These are phyloP conservation scores for Aspergillus aculeatus DNA, from an alignment of 2,329 filamentous ascomycete species.

Conservation along the genomic window DNA sequence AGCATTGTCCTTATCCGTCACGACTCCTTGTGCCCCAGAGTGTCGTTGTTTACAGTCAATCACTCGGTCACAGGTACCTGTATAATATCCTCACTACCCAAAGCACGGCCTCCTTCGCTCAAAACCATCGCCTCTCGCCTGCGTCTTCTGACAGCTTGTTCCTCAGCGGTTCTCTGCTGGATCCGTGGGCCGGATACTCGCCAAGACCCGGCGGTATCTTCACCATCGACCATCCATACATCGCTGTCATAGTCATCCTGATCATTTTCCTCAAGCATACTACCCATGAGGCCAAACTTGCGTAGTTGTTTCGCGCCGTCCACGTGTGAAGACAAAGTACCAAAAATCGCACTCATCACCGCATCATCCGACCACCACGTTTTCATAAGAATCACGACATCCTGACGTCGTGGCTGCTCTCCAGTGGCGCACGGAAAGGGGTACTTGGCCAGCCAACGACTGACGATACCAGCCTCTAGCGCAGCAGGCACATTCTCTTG, in stretches of 20 bases:
- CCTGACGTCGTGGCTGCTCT: constrained; percentile 47
- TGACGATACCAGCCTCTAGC: constrained; percentile 64
- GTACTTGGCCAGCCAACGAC: constrained; percentile 72
- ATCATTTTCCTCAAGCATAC: constrained; percentile 51
- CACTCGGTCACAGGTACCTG: constrained; percentile 51
- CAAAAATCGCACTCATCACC: constrained; percentile 46
- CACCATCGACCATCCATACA: constrained; percentile 53
- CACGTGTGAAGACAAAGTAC: constrained; percentile 36
- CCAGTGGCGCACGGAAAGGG: constrained; percentile 61
- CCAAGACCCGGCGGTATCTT: constrained; percentile 49
- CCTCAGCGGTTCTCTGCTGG: constrained; percentile 43
- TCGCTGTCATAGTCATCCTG: constrained; percentile 53
- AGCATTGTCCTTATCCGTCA: neutral
- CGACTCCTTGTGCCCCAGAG: neutral
- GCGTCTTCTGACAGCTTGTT: constrained; percentile 70
- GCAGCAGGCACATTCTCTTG: constrained; percentile 57
- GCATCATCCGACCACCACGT: constrained; percentile 44
- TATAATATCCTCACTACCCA: constrained; percentile 76
- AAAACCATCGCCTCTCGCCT: constrained; percentile 87
- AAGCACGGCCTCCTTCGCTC: constrained; percentile 75
- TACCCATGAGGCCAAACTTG: constrained; percentile 44
- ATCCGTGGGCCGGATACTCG: constrained; percentile 32
- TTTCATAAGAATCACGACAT: constrained; percentile 43
- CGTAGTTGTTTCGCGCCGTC: constrained; percentile 44
- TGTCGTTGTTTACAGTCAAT: constrained; percentile 20